These are phyloP conservation scores for Yamadazyma kanchanaburiensis DNA, from an alignment of 1,139 yeast species.

Conservation along the genomic window DNA sequence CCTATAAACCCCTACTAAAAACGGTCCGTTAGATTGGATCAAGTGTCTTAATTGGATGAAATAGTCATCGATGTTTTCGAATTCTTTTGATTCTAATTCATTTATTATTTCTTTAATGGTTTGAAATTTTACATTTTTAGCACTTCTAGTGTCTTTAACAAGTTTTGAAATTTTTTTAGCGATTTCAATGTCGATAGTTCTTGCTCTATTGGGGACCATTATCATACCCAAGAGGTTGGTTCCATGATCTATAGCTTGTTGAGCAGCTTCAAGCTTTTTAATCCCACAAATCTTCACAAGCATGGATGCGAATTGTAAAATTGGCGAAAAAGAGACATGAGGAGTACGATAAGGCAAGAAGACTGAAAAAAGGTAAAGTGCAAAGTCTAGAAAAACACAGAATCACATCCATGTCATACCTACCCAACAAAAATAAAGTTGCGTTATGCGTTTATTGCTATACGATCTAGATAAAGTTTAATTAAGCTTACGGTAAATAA, in stretches of 20 bases:
- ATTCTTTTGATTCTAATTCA: slow-evolving; percentile 14
- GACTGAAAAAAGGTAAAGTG: no score
- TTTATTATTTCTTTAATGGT: slow-evolving; percentile 19
- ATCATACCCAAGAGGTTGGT: slow-evolving; percentile 83
- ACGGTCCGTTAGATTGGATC: slow-evolving; percentile 56
- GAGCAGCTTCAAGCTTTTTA: slow-evolving; percentile 64
- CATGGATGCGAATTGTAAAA: not conserved
- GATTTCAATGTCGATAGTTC: slow-evolving; percentile 57
- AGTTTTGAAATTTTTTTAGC: slow-evolving; percentile 54
- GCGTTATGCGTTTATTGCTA: no score
- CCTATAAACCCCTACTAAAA: slow-evolving; percentile 84
- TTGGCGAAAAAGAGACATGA: no score
- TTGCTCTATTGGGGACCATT: slow-evolving; percentile 73
- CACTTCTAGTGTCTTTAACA: slow-evolving; percentile 20
- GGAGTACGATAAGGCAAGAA: no score
- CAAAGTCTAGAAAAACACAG: no score
- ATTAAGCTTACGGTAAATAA: no score
- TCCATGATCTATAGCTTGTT: slow-evolving; percentile 61
- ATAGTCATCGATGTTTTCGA: slow-evolving; percentile 25
- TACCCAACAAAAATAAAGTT: no score
- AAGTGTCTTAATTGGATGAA: slow-evolving; percentile 27
- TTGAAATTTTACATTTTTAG: slow-evolving; percentile 15
- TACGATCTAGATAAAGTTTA: no score
- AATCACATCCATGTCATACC: no score
- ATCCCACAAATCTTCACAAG: slow-evolving; percentile 83